These are phyloP conservation scores for Gossypium schwendimanii DNA, from an alignment of 441 rosid species.

Conservation along the genomic window DNA sequence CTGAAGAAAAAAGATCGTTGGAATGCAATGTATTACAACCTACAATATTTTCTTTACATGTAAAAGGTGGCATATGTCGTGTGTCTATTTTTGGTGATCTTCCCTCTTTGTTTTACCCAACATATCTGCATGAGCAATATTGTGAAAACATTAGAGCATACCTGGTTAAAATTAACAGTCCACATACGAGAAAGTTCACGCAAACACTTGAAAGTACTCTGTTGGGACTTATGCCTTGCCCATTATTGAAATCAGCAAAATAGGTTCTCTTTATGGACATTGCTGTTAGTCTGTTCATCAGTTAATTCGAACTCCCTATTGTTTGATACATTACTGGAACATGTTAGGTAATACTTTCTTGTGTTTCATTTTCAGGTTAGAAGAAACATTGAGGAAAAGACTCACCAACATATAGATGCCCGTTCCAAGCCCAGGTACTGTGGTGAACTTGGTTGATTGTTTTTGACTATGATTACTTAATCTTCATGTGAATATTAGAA, in stretches of 20 bases:
- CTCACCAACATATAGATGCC: conserved; percentile 76
- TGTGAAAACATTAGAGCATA: not conserved
- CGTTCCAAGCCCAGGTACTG: conserved; percentile 73
- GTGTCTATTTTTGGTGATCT: not conserved
- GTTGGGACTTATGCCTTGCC: not conserved
- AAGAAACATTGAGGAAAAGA: conserved; percentile 56
- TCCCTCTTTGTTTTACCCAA: not conserved
- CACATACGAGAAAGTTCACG: not conserved
- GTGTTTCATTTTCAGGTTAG: conserved; percentile 40
- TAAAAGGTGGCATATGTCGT: not conserved
- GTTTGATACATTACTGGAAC: not conserved
- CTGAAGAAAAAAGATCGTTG: not conserved
- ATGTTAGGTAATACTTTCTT: conserved; percentile 8
- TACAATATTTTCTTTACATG: not conserved
- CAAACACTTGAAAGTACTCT: not conserved
- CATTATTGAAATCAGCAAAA: not conserved
- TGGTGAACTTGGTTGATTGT: conserved; percentile 2
- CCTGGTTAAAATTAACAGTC: not conserved
- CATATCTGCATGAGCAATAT: not conserved
- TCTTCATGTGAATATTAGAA: not conserved
- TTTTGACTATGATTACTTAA: not conserved
- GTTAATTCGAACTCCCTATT: not conserved
- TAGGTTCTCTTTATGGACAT: not conserved
- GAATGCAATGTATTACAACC: not conserved
- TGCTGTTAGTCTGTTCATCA: not conserved